Base-by-base conservation (phyloP, 306 rosid species). In the Quercus mongolica region DNA sequence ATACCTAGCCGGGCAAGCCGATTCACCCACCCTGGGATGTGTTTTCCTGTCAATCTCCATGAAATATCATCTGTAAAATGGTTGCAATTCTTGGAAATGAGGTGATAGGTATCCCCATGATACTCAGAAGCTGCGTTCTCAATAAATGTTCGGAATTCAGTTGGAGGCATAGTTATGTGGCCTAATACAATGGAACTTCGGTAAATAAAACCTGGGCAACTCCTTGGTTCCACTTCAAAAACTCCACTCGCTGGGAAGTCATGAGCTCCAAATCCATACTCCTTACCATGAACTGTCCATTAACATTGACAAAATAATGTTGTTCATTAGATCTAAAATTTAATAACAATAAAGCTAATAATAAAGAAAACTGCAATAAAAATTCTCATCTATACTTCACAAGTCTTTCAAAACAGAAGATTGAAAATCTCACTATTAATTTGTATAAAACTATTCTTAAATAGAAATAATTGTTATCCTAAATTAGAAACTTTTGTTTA, bases 71-170 rank as follows among this genome's bases (percentile, higher is more conserved):
- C 93, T 5, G 99, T 90, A 82, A 96, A 96, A 78, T 96, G 98
- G 80, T 96, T 96, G 86, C 99, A 96, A 77, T 96, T 96, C 88
- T 93, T 93, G 85, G 99, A 83, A 76, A 93, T 85, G 79, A 96
- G 99, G 77, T 96, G 96, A 86, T 96, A 96, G 33, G 98, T 96
- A 85, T 96, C 97, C 57, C 99, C 99, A 76, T 91, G 87, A 87
- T 93, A 96, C 86, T 96, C 96, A 0, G 90, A 81, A 71, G 99
- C 98, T 81, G 85, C 81, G 75, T 75, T 80, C 86, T 93, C 97
- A 28, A 96, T 90, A 82, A 88, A 93, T 18, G 83, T 81, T 71
- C 93, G 88, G 67, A 93, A 90, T 69, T 91, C 97, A 21, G 92
- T 69, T 57, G 88, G 82, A 79, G 62, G 81, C 90, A 89, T 83